These are phyloP conservation scores for Ogataea siamensis DNA, from an alignment of 805 yeast genomes.

Conservation along the genomic window DNA sequence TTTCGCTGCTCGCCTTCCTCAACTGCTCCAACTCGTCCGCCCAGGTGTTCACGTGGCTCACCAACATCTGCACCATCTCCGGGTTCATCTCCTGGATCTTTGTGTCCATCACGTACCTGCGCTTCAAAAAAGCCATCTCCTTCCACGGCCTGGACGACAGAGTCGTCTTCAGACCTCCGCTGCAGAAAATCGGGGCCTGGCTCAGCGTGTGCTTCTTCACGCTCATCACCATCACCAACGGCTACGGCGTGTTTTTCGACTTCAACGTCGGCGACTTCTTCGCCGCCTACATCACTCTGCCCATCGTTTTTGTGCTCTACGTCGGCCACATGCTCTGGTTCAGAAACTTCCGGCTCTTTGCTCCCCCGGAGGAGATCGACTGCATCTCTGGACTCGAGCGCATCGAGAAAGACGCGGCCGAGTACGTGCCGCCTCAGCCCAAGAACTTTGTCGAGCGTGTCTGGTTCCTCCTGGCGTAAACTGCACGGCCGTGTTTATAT, in stretches of 20 bases:
- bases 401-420: conserved; percentile 52
- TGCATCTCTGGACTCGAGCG: conserved; percentile 59
- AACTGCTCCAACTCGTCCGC: conserved; percentile 57
- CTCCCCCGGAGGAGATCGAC: conserved; percentile 59
- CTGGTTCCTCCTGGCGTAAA: conserved; percentile 47
- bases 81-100: conserved; percentile 67
- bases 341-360: conserved; percentile 43
- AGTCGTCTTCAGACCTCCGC: conserved; percentile 53
- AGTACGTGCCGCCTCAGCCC: conserved; percentile 29
- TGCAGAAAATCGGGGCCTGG: conserved; percentile 60
- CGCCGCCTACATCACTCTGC: conserved; percentile 66
- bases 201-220: conserved; percentile 42
- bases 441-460: conserved; percentile 43
- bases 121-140: conserved; percentile 63
- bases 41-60: conserved; percentile 63
- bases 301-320: conserved; percentile 51
- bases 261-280: conserved; percentile 54
- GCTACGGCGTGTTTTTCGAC: conserved; percentile 59
- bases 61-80: conserved; percentile 63
- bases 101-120: conserved; percentile 50
- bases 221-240: conserved; percentile 49
- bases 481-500: too few relatives aligned
- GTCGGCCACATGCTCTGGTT: conserved; percentile 54
- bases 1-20: conserved; percentile 63
- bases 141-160: conserved; percentile 52